Evolutionary conservation across 2,329 filamentous ascomycete species (phyloP).

Genomic region (Alternaria ethzedia): DNA sequence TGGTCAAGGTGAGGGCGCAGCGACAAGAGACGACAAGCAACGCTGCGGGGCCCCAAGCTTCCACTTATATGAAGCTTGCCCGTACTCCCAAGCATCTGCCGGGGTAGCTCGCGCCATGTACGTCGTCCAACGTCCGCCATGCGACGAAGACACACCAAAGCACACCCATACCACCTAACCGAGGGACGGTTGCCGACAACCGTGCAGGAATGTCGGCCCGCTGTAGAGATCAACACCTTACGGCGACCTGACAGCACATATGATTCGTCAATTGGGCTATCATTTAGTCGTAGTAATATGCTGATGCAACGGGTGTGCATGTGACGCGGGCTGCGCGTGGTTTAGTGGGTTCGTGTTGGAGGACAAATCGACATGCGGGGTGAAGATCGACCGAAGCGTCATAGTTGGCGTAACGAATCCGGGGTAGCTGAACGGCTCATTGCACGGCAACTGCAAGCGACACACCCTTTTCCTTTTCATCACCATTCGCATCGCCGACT

Average conservation of each 20-base stretch:
- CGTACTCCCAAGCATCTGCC: background rate
- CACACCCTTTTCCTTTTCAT: background rate
- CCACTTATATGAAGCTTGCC: slow-evolving; percentile 26
- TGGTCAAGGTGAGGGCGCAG: background rate
- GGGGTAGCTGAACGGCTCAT: background rate
- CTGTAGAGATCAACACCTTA: background rate
- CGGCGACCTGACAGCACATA: background rate
- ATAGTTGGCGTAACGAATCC: background rate
- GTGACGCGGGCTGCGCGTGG: background rate
- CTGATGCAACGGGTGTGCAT: slow-evolving; percentile 5
- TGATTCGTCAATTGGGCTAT: background rate
- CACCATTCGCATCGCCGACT: background rate
- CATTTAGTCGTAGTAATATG: background rate
- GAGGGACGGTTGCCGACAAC: background rate
- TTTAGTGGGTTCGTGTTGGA: background rate
- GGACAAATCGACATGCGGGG: slow-evolving; percentile 8
- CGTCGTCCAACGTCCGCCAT: background rate
- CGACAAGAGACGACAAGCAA: slow-evolving; percentile 13
- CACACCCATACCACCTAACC: background rate
- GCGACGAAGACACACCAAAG: background rate
- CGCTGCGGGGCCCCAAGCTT: slow-evolving; percentile 14
- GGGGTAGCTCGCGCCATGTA: slow-evolving; percentile 14
- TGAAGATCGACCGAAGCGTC: slow-evolving; percentile 9
- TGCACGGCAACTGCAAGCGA: background rate
- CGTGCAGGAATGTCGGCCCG: slow-evolving; percentile 8